Conservation (phyloP, 2,329 filamentous ascomycete genomes). For the Cladophialophora yegresii region DNA sequence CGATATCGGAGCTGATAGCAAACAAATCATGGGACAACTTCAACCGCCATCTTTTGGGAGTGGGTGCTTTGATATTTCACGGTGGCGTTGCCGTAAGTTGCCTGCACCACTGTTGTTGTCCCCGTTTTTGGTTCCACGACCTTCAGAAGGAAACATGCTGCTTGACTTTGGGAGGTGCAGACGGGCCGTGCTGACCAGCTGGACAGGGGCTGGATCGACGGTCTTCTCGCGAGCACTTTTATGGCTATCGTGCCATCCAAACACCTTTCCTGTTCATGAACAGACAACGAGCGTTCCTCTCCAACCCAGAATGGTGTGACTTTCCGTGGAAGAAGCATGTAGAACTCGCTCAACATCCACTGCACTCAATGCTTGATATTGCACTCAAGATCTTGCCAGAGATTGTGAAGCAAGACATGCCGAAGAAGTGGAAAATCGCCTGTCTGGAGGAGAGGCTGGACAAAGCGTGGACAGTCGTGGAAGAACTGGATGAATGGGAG, state of each 20-base stretch:
- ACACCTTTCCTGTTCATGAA: slow-evolving; percentile 31
- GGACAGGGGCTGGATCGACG: slow-evolving; percentile 9
- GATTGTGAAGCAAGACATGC: slow-evolving; percentile 27
- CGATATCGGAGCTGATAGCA: slow-evolving; percentile 30
- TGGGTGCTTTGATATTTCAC: slow-evolving; percentile 28
- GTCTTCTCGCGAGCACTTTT: slow-evolving; percentile 24
- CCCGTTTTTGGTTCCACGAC: neutral
- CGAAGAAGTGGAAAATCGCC: slow-evolving; percentile 16
- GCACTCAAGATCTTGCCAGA: slow-evolving; percentile 24
- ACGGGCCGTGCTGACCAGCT: neutral
- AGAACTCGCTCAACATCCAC: slow-evolving; percentile 20
- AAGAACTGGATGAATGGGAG: slow-evolving; percentile 27
- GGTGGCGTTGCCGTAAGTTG: slow-evolving; percentile 14
- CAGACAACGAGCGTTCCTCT: slow-evolving; percentile 24
- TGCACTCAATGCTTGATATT: slow-evolving; percentile 29
- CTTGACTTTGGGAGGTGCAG: neutral
- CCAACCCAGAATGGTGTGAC: slow-evolving; percentile 23
- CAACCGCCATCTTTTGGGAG: slow-evolving; percentile 28
- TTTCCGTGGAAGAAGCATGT: slow-evolving; percentile 24
- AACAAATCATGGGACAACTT: slow-evolving; percentile 31
- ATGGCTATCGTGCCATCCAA: slow-evolving; percentile 28
- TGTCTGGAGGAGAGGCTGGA: slow-evolving; percentile 19
- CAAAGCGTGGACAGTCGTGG: slow-evolving; percentile 7
- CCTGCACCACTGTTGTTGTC: neutral
- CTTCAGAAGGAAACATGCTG: neutral